Conservation (phyloP, 345 rosid genomes). For the Gossypium anomalum region DNA sequence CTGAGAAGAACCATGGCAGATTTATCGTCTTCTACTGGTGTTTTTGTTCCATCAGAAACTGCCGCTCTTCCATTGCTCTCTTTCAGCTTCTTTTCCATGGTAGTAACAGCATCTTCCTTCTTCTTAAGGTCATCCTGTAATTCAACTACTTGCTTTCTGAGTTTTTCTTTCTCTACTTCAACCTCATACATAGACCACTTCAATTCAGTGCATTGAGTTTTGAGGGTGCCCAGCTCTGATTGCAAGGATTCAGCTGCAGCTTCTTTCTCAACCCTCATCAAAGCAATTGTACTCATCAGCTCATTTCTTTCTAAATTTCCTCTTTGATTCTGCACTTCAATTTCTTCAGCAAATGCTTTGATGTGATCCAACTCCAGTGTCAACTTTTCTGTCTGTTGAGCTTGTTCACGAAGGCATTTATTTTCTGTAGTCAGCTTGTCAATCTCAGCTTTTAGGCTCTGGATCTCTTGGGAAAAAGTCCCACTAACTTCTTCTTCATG, state of each 20-base stretch:
- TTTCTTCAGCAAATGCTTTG: constrained; percentile 38
- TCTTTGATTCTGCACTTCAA: constrained; percentile 38
- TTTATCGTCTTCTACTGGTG: constrained; percentile 38
- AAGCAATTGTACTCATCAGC: constrained; percentile 32
- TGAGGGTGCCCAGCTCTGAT: constrained; percentile 42
- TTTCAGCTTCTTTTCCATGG: constrained; percentile 52
- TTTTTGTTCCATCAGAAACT: constrained; percentile 35
- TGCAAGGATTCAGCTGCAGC: constrained; percentile 28
- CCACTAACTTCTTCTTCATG: constrained; percentile 43
- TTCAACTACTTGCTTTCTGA: constrained; percentile 48
- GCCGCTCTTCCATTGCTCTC: constrained; percentile 37
- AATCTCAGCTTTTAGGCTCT: constrained; percentile 39
- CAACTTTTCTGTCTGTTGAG: constrained; percentile 32
- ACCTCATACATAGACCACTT: constrained; percentile 40
- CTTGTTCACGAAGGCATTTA: constrained; percentile 27
- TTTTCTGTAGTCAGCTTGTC: constrained; percentile 35
- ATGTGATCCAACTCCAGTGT: constrained; percentile 38
- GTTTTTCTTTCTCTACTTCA: constrained; percentile 61
- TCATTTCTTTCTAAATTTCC: constrained; percentile 39
- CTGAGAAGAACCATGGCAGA: constrained; percentile 34
- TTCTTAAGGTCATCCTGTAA: constrained; percentile 61
- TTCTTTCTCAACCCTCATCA: constrained; percentile 48
- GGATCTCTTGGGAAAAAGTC: constrained; percentile 37
- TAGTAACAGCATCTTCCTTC: constrained; percentile 47
- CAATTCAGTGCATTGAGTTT: constrained; percentile 40